Percentiles rank a stretch among this genome's conserved stretches.
Evolutionary conservation across 345 rosid genomes (phyloP).

Genomic region (Eutrema heterophyllum): DNA sequence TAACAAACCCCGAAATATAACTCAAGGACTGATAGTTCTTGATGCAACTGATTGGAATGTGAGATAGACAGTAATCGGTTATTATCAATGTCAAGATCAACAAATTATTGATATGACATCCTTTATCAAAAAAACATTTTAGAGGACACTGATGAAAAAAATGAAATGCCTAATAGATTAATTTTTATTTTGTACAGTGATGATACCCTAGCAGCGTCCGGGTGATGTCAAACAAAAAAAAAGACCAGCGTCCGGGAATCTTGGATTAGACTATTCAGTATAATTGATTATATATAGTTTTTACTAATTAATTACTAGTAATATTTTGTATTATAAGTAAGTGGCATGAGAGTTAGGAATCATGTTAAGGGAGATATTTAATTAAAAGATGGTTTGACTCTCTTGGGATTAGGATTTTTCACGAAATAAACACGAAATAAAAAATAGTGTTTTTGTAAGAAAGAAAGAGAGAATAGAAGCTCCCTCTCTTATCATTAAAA

Average conservation of each 20-base stretch:
- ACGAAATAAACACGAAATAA: background rate
- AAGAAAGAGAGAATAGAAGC: conserved; percentile 33
- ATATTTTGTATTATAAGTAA: background rate
- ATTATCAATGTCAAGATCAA: background rate
- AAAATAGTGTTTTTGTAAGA: conserved; percentile 1
- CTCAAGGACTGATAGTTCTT: background rate
- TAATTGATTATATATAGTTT: background rate
- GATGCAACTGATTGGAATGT: background rate
- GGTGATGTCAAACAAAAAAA: too few relatives aligned
- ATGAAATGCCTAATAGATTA: background rate
- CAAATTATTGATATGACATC: background rate
- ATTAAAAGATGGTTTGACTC: conserved; percentile 21
- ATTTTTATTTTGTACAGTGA: background rate
- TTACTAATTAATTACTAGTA: background rate
- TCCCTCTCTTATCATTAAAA: conserved; percentile 8
- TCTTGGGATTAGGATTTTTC: conserved; percentile 25
- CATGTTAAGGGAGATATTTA: background rate
- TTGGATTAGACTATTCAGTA: conserved; percentile 9
- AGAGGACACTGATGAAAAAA: background rate
- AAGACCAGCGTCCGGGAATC: conserved; percentile 32
- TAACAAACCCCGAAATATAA: background rate
- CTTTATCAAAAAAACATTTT: background rate
- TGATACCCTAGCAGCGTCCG: conserved; percentile 19
- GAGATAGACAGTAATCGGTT: background rate
- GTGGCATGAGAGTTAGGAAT: conserved; percentile 28